A percentile compares a stretch with the other conserved stretches of the same genome.
These are phyloP conservation scores for Spinacia oleracea DNA, from an alignment of 179 eudicot genomes.

Conservation along the genomic window DNA sequence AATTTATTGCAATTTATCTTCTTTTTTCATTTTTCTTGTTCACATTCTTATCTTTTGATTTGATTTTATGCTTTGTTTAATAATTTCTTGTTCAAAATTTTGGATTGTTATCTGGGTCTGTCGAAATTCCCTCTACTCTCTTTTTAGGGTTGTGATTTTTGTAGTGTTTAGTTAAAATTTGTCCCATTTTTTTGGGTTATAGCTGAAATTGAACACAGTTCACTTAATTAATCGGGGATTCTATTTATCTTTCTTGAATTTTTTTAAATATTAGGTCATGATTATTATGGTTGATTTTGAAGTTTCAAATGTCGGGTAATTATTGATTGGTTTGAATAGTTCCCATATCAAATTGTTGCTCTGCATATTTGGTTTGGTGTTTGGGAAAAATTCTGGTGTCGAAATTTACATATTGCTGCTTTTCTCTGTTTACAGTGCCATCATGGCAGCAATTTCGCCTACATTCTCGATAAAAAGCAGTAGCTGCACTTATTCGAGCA, in stretches of 20 bases:
- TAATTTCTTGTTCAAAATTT: slow-evolving; percentile 12
- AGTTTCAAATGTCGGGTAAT: slow-evolving; percentile 2
- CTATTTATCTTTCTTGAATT: no score
- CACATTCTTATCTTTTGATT: neutral
- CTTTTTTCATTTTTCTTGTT: neutral
- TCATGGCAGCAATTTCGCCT: slow-evolving; percentile 42
- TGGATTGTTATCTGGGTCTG: neutral
- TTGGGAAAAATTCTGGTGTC: neutral
- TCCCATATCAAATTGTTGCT: neutral
- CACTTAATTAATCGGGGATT: neutral
- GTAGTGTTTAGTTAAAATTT: neutral
- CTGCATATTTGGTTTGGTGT: neutral
- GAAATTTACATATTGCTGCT: neutral
- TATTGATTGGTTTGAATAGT: neutral
- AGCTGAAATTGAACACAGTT: neutral
- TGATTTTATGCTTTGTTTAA: neutral
- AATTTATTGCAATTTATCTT: neutral
- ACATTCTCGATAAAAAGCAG: slow-evolving; percentile 36
- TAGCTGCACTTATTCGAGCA: slow-evolving; percentile 31
- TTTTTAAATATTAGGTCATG: no score
- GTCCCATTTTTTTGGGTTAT: no score
- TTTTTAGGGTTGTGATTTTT: neutral
- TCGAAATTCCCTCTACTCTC: neutral
- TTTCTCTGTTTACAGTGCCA: slow-evolving; percentile 29
- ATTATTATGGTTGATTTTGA: neutral